Evolutionary conservation across 2,329 filamentous ascomycete species (phyloP), one percentile per base, ranked within the genome.

Genomic region (Eurotiales sp.): DNA sequence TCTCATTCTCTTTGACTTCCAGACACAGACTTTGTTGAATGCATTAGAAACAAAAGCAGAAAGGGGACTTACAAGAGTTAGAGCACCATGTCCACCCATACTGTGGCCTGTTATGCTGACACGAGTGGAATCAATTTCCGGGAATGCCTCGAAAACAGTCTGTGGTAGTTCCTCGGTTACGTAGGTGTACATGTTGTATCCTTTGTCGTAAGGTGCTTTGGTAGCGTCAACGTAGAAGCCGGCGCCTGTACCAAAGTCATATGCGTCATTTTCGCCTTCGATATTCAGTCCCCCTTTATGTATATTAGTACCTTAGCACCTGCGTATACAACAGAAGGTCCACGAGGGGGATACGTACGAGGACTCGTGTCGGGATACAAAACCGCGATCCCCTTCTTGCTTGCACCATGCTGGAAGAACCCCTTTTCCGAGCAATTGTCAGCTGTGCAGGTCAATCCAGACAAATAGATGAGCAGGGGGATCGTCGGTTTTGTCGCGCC

Each of bases 121-220:
- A 36, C 86, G 79, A 23, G 64, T 71, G 0, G 71, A 64, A 69
- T 97, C 92, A 25, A 99, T 76, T 23, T 83, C 78, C 25, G 81
- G 76, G 72, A 90, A 95, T 22, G 81, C 78, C 25, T 71, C 70
- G 70, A 91, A 95, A 21, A 97, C 79, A 1, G 84, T 77, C 14
- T 78, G 74, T 1, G 91, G 92, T n/a, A 99, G 83, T 73, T 99
- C 93, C 49, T 81, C 71, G n/a, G 87, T 85, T 59, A 99, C 80
- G 76, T 99, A 99, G 56, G 80, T 84, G 77, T 97, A 90, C 93
- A 99, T 99, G 61, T 85, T 86, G 79, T 99, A 99, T 67, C 89
- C 83, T 49, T 77, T 75, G 53, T 76, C 76, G 77, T 85, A 99
- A 8, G 90, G 90, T 25, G 81, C 79, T 58, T 77, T 78, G 4